These are phyloP conservation scores for Protomyces inouyei DNA, from an alignment of 1,139 yeast species.

Conservation along the genomic window DNA sequence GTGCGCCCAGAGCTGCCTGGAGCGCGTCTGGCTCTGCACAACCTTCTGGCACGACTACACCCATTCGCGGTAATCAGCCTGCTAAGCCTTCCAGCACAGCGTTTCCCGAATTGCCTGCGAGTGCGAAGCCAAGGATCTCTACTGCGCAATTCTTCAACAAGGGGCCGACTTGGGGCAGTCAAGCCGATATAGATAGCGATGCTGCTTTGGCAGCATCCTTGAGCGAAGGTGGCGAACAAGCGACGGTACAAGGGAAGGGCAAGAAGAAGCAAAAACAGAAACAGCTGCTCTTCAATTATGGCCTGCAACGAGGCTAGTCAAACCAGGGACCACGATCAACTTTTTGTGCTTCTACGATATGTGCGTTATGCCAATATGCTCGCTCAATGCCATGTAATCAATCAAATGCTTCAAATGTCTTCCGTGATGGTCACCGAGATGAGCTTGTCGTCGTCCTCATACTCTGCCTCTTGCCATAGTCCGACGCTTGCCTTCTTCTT, in stretches of 20 bases:
- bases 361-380: not conserved
- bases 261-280: slow-evolving; percentile 22
- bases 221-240: not conserved
- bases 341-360: not conserved
- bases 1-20: slow-evolving; percentile 23
- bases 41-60: slow-evolving; percentile 18
- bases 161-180: slow-evolving; percentile 1
- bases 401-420: not conserved
- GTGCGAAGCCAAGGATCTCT: slow-evolving; percentile 1
- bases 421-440: slow-evolving; percentile 24
- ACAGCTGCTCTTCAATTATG: slow-evolving; percentile 23
- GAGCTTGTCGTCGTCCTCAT: slow-evolving; percentile 28
- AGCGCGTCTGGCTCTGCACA: slow-evolving; percentile 21
- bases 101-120: slow-evolving; percentile 16
- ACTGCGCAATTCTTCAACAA: slow-evolving; percentile 14
- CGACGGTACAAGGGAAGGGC: slow-evolving; percentile 1
- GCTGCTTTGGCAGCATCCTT: slow-evolving; percentile 17
- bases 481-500: not conserved
- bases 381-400: not conserved
- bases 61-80: not conserved
- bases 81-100: not conserved
- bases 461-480: slow-evolving; percentile 19
- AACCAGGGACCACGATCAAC: not conserved
- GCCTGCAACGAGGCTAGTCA: slow-evolving; percentile 14
- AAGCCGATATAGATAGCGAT: not conserved